These are phyloP conservation scores for Fusarium chlamydosporum DNA, from an alignment of 2,329 filamentous ascomycete species.

Conservation along the genomic window DNA sequence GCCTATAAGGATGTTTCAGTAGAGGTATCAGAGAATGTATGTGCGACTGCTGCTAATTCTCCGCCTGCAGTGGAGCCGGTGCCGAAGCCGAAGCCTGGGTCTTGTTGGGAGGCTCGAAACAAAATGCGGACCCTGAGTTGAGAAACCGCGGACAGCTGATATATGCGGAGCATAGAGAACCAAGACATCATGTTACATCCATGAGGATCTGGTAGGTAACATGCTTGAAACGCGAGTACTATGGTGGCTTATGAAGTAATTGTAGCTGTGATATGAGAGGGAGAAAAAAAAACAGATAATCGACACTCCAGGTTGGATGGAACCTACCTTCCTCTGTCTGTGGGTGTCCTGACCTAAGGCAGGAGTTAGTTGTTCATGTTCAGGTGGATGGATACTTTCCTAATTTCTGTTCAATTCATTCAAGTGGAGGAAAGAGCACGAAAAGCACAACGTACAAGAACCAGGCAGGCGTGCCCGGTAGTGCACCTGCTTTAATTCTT, in stretches of 20 bases:
- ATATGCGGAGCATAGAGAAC: neutral
- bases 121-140: slow-evolving; percentile 10
- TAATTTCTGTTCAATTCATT: neutral
- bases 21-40: neutral
- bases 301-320: no score
- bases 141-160: no score
- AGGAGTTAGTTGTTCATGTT: neutral
- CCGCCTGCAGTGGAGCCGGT: slow-evolving; percentile 10
- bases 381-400: neutral
- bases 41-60: neutral
- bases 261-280: no score
- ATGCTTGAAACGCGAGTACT: no score
- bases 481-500: neutral
- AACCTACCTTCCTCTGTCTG: no score
- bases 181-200: neutral
- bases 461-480: no score
- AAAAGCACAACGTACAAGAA: neutral
- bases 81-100: slow-evolving; percentile 8
- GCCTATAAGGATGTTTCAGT: neutral
- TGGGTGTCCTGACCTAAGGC: no score
- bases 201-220: no score
- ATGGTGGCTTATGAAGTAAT: no score
- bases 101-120: neutral
- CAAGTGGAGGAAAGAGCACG: neutral
- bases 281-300: no score